A percentile compares a stretch with the other conserved stretches of the same genome.
Conservation (phyloP, 352 stramenopile genomes). For the Phytophthora nicotianae region DNA sequence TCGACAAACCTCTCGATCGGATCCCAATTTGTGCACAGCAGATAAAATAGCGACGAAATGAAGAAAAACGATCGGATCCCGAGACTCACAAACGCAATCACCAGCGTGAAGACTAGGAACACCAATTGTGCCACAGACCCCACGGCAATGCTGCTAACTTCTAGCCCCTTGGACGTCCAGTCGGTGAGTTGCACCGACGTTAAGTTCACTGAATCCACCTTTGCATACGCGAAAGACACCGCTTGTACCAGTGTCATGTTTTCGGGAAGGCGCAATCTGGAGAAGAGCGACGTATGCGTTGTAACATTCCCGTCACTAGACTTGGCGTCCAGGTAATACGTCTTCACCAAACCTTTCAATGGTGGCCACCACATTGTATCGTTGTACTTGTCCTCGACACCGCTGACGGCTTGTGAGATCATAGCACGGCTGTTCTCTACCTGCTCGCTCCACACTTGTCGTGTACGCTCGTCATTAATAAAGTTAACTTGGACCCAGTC, state of each 20-base stretch:
- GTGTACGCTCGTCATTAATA: conserved; percentile 86
- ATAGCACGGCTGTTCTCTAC: conserved; percentile 82
- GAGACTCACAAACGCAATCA: conserved; percentile 88
- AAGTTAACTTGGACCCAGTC: conserved; percentile 88
- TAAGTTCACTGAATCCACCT: conserved; percentile 87
- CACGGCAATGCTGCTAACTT: conserved; percentile 84
- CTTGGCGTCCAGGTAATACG: conserved; percentile 83
- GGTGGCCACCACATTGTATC: conserved; percentile 90
- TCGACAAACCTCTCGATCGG: conserved; percentile 85
- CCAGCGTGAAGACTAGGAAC: conserved; percentile 73
- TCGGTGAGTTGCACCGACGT: conserved; percentile 86
- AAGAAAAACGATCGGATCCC: conserved; percentile 89
- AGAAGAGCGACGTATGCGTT: conserved; percentile 52
- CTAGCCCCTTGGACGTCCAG: conserved; percentile 84
- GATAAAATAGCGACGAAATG: conserved; percentile 87
- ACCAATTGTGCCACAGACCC: conserved; percentile 83
- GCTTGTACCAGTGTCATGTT: conserved; percentile 87
- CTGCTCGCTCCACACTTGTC: conserved; percentile 84
- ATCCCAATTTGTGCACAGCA: conserved; percentile 87
- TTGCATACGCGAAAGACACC: conserved; percentile 76
- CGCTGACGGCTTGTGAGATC: conserved; percentile 76
- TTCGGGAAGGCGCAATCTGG: conserved; percentile 58
- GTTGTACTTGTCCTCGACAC: conserved; percentile 89
- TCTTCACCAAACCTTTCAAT: conserved; percentile 81
- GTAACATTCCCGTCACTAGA: conserved; percentile 60